These are phyloP conservation scores for Mycena venus DNA, from an alignment of 768 basidiomycete genomes.

Conservation along the genomic window DNA sequence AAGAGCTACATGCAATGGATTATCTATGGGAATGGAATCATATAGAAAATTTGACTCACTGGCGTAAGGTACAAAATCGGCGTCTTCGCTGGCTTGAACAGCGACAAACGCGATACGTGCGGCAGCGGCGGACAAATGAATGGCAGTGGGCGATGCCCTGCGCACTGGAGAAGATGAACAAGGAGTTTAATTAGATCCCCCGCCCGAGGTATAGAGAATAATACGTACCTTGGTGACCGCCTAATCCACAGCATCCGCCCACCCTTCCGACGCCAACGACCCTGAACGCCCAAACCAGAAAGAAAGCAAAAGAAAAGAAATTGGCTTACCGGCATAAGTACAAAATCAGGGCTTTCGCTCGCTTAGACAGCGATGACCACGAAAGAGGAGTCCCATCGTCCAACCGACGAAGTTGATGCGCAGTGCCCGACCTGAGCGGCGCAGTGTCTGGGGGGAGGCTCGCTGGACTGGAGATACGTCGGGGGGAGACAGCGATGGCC, in stretches of 20 bases:
- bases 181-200: neutral
- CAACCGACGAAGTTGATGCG: too few species aligned
- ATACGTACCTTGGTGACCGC: neutral
- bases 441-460: too few species aligned
- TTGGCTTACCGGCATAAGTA: too few species aligned
- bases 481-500: too few species aligned
- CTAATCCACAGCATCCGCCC: neutral
- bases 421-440: too few species aligned
- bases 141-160: neutral
- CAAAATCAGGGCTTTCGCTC: too few species aligned
- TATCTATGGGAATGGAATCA: neutral
- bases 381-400: too few species aligned
- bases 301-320: too few species aligned
- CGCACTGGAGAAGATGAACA: neutral
- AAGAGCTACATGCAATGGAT: neutral
- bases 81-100: too few species aligned
- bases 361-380: too few species aligned
- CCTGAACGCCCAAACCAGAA: neutral
- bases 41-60: neutral
- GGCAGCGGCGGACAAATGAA: neutral
- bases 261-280: neutral
- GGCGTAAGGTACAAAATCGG: too few species aligned
- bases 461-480: too few species aligned
- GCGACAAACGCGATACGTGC: neutral
- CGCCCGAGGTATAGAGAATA: neutral